Evolutionary conservation across 1,139 yeast species (phyloP).

Genomic region (Protomyces lactucae-debilis): DNA sequence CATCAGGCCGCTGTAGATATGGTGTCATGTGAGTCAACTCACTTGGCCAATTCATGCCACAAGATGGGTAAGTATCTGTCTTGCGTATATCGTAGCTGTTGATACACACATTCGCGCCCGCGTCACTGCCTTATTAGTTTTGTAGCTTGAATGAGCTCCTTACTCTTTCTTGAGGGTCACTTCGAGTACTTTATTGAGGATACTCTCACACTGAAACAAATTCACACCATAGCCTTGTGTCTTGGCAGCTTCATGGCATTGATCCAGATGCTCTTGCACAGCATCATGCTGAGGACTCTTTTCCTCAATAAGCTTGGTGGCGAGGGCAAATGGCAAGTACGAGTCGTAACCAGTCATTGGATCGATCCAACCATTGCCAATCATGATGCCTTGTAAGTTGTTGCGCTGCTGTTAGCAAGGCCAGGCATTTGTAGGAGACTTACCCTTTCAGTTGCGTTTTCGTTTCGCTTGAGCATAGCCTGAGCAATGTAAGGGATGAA

Average conservation of each 20-base stretch:
- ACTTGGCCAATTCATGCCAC: slow-evolving; percentile 95
- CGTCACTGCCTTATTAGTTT: slow-evolving; percentile 32
- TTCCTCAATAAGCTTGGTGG: slow-evolving; percentile 52
- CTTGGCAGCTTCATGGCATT: slow-evolving; percentile 38
- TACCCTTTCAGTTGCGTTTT: slow-evolving; percentile 34
- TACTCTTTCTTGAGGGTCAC: slow-evolving; percentile 26
- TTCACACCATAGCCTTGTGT: slow-evolving; percentile 37
- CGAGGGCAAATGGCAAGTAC: slow-evolving; percentile 66
- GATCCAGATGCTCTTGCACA: slow-evolving; percentile 37
- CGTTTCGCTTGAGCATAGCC: slow-evolving; percentile 52
- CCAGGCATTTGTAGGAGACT: neutral
- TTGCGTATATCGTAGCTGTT: slow-evolving; percentile 79
- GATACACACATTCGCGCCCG: slow-evolving; percentile 50
- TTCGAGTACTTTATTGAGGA: slow-evolving; percentile 34
- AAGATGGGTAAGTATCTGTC: slow-evolving; percentile 68
- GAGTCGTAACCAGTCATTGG: slow-evolving; percentile 80
- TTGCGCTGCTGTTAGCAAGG: slow-evolving; percentile 34
- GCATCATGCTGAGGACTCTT: slow-evolving; percentile 36
- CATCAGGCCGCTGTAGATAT: slow-evolving; percentile 56
- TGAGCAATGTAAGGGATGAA: slow-evolving; percentile 84
- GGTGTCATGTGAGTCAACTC: slow-evolving; percentile 56
- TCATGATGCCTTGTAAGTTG: slow-evolving; percentile 61
- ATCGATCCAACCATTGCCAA: slow-evolving; percentile 97
- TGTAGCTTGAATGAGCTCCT: slow-evolving; percentile 5
- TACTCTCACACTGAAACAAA: slow-evolving; percentile 37